Base-by-base conservation (phyloP, 164 flowering plant genomes). In the Platanus orientalis region DNA sequence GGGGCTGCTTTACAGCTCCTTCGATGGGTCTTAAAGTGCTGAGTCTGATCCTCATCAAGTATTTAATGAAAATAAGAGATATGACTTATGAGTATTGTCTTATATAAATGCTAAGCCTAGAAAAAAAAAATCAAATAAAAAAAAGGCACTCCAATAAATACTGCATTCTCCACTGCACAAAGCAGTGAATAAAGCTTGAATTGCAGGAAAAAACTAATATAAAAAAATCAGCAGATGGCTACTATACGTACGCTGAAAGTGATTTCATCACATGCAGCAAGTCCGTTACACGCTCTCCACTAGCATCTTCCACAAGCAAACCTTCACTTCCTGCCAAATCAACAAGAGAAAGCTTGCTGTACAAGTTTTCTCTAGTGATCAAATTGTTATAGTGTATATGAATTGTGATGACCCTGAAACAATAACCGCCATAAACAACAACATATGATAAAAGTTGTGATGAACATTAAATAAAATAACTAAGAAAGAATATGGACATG, bases 281-380 rank as follows among this genome's bases (percentile, higher is more conserved):
- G 28, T 89, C 97, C 17, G 94, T 88, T 23, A 88, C 87, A 75
- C 73, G 90, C 72, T 88, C 97, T 21, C 97, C 94, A 67, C 79
- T 77, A 60, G 87, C 94, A 77, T 79, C 87, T 67, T 91, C 90
- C 6, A 67, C 69, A 47, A 66, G 69, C 56, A 77, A 60, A 67
- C 90, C 79, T 62, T 88, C 96, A 75, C 97, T 88, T 79, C 97
- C 96, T 80, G 99, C 99, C 77, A 92, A 80, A 77, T 95, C 97
- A 60, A 90, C 88, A 62, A 95, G 88, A 66, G 97, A 88, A 66
- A 95, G 90, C 77, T 92, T 95, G 85, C 96, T 92, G 64, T 83
- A 84, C 63, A 71, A 42, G 62, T 72, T 87, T 70, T 92, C 99
- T 24, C 86, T 79, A 32, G 86, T 89, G 59, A 92, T 83, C 71